A percentile compares a stretch with the other conserved stretches of the same genome.
Evolutionary conservation across 371 early-diverging fungal genomes (phyloP).

Genomic region (Actinomucor elegans): DNA sequence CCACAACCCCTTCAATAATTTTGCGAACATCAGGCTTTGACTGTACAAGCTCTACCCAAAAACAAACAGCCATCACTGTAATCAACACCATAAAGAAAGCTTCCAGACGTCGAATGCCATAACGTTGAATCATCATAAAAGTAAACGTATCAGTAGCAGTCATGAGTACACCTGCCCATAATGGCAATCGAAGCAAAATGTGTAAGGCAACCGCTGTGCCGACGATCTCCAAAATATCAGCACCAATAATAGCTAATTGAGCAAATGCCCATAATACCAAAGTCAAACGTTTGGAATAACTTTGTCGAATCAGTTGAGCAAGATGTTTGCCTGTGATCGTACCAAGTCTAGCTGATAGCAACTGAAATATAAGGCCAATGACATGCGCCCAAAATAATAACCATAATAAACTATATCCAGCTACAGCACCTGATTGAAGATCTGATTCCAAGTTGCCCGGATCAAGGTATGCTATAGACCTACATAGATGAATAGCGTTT

Average conservation of each 20-base stretch:
- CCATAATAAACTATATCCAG: slow-evolving; percentile 68
- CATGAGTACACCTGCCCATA: slow-evolving; percentile 68
- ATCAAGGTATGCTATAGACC: slow-evolving; percentile 74
- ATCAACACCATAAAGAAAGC: slow-evolving; percentile 65
- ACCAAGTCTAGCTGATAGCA: slow-evolving; percentile 63
- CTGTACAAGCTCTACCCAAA: slow-evolving; percentile 64
- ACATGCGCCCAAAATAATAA: slow-evolving; percentile 66
- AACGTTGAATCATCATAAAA: slow-evolving; percentile 64
- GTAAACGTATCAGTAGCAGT: slow-evolving; percentile 68
- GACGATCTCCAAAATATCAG: slow-evolving; percentile 73
- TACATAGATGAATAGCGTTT: slow-evolving; percentile 13
- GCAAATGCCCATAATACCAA: slow-evolving; percentile 58
- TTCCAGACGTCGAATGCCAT: slow-evolving; percentile 65
- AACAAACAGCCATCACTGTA: slow-evolving; percentile 65
- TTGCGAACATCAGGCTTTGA: slow-evolving; percentile 54
- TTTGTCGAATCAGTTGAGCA: slow-evolving; percentile 55
- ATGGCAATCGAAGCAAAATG: slow-evolving; percentile 60
- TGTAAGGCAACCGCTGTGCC: slow-evolving; percentile 80
- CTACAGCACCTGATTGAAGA: slow-evolving; percentile 68
- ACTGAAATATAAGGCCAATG: slow-evolving; percentile 61
- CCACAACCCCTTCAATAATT: slow-evolving; percentile 57
- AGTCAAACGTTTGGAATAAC: slow-evolving; percentile 50
- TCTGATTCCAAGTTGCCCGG: slow-evolving; percentile 79
- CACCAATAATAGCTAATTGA: slow-evolving; percentile 75
- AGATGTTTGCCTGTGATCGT: slow-evolving; percentile 69